phyloP scores from a whole-genome alignment of 1,284 basidiomycete species.

The Tilletia indica region DNA sequence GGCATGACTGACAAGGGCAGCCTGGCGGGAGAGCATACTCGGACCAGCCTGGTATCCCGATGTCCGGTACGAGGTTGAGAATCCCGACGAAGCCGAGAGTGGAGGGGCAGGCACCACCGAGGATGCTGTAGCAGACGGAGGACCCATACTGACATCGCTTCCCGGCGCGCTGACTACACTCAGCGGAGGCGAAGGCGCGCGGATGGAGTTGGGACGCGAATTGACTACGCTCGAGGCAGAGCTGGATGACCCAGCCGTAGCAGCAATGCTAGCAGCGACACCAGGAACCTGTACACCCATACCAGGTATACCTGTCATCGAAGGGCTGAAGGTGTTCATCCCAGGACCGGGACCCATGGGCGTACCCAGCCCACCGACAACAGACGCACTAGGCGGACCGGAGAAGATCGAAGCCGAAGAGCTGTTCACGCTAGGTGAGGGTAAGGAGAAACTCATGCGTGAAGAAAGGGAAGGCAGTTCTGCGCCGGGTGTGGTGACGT shows the following conservation, averaged over 20 bases:
- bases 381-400: background rate
- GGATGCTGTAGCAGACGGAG: slow-evolving; percentile 13
- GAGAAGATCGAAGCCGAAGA: background rate
- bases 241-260: slow-evolving; percentile 23
- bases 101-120: background rate
- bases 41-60: slow-evolving; percentile 23
- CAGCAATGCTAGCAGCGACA: slow-evolving; percentile 19
- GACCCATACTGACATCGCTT: slow-evolving; percentile 10
- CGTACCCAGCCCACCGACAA: background rate
- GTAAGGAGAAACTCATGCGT: background rate
- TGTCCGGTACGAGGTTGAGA: background rate
- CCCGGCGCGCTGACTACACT: slow-evolving; percentile 2
- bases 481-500: background rate
- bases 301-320: background rate
- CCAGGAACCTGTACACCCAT: background rate
- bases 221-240: slow-evolving; percentile 14
- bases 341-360: background rate
- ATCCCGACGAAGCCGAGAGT: background rate
- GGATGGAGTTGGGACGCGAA: slow-evolving; percentile 16
- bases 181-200: background rate
- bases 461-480: background rate
- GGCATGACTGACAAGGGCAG: slow-evolving; percentile 35
- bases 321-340: background rate
- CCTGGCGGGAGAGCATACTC: slow-evolving; percentile 29
- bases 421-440: slow-evolving; percentile 2